These are phyloP conservation scores for Lactifluus pinguis DNA, from an alignment of 768 basidiomycete species.

Conservation along the genomic window DNA sequence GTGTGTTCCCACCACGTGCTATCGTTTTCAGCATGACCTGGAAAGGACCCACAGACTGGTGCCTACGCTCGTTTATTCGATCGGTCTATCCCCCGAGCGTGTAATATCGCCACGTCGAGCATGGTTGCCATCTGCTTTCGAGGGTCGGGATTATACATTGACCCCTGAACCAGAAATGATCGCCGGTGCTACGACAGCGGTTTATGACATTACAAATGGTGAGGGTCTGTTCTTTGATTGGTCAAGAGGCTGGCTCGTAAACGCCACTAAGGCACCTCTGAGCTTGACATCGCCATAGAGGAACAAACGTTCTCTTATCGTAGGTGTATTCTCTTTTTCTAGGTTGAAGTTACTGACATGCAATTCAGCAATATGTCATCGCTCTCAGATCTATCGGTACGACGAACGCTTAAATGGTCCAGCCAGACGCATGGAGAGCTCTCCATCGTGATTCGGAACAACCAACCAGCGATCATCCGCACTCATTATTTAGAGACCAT, in stretches of 20 bases:
- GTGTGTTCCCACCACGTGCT: not conserved
- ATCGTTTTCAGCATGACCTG: not conserved
- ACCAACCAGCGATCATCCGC: conserved; percentile 33
- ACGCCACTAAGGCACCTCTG: conserved; percentile 20
- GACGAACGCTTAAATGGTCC: conserved; percentile 62
- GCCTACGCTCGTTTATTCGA: conserved; percentile 58
- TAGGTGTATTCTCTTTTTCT: conserved; percentile 22
- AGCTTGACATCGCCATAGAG: conserved; percentile 46
- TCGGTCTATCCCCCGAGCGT: conserved; percentile 49
- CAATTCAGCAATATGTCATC: conserved; percentile 33
- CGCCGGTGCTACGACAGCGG: conserved; percentile 27
- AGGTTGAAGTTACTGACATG: not conserved
- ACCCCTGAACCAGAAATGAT: conserved; percentile 41
- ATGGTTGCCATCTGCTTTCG: conserved; percentile 32
- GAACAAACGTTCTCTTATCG: conserved; percentile 49
- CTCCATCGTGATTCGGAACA: conserved; percentile 56
- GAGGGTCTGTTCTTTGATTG: conserved; percentile 17
- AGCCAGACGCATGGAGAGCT: conserved; percentile 74
- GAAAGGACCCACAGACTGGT: conserved; percentile 51
- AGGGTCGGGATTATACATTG: conserved; percentile 32
- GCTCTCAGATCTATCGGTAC: conserved; percentile 48
- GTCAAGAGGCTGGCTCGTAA: conserved; percentile 5
- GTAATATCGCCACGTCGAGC: conserved; percentile 64
- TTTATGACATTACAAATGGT: conserved; percentile 47
- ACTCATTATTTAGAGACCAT: conserved; percentile 82